phyloP scores from a whole-genome alignment of 352 stramenopile genomes.

The Paralagenidium karlingii region DNA sequence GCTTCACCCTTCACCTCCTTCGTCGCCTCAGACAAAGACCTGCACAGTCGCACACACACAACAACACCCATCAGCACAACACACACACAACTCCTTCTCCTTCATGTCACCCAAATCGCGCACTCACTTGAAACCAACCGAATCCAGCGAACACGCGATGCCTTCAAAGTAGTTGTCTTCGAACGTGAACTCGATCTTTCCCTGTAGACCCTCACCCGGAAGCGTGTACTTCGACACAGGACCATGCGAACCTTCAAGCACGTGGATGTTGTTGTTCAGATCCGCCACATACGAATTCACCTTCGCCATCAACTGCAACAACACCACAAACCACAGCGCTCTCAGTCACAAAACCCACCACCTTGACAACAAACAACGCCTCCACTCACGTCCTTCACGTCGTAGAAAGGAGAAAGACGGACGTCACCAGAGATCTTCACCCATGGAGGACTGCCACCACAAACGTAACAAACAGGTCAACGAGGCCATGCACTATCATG shows the following conservation, averaged over 20 bases:
- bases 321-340: constrained; percentile 2
- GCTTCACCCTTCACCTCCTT: constrained; percentile 57
- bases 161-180: constrained; percentile 72
- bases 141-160: constrained; percentile 88
- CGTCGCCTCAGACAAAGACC: constrained; percentile 65
- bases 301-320: constrained; percentile 42
- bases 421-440: constrained; percentile 85
- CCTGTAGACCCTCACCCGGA: constrained; percentile 55
- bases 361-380: not conserved
- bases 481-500: not conserved
- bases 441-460: constrained; percentile 71
- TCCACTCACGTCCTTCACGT: constrained; percentile 76
- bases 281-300: constrained; percentile 75
- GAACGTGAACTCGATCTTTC: constrained; percentile 84
- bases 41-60: constrained; percentile 4
- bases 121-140: constrained; percentile 69
- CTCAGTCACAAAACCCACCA: constrained; percentile 2
- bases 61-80: not conserved
- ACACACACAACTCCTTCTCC: too few species aligned
- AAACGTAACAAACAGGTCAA: too few species aligned
- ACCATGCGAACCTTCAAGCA: constrained; percentile 68
- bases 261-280: constrained; percentile 76
- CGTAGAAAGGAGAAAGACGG: constrained; percentile 87
- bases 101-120: too few species aligned
- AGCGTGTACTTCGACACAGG: constrained; percentile 88